Conservation (phyloP, 2,329 filamentous ascomycete genomes). For the Trichoderma endophyticum region DNA sequence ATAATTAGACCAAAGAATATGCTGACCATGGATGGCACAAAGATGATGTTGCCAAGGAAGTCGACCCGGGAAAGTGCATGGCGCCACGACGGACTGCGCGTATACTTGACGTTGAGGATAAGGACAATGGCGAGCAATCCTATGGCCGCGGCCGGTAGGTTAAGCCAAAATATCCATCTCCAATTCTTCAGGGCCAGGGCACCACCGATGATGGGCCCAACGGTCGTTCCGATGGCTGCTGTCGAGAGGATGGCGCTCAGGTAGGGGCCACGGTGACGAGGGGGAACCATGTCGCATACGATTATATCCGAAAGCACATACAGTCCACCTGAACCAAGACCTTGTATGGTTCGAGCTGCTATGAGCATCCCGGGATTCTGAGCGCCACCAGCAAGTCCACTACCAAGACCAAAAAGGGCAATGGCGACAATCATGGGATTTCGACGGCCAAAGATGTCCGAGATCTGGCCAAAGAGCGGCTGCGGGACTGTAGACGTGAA, state of each 20-base stretch:
- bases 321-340: constrained; percentile 32
- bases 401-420: constrained; percentile 49
- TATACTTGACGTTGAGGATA: constrained; percentile 35
- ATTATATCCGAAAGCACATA: constrained; percentile 34
- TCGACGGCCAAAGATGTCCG: constrained; percentile 52
- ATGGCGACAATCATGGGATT: constrained; percentile 40
- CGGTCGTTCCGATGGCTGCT: constrained; percentile 33
- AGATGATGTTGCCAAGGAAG: constrained; percentile 37
- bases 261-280: constrained; percentile 45
- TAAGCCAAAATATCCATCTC: constrained; percentile 48
- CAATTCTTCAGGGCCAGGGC: constrained; percentile 33
- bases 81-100: constrained; percentile 10
- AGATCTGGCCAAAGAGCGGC: constrained; percentile 49
- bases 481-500: constrained; percentile 27
- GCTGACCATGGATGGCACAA: constrained; percentile 35
- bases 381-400: constrained; percentile 45
- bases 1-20: constrained; percentile 35
- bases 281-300: constrained; percentile 46
- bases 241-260: constrained; percentile 34
- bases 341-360: constrained; percentile 41
- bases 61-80: constrained; percentile 35
- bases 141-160: constrained; percentile 37
- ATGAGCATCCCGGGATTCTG: constrained; percentile 43
- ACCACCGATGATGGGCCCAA: constrained; percentile 36
- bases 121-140: constrained; percentile 24